Evolutionary conservation across 306 rosid genomes (phyloP).

Genomic region (Psophocarpus tetragonolobus): DNA sequence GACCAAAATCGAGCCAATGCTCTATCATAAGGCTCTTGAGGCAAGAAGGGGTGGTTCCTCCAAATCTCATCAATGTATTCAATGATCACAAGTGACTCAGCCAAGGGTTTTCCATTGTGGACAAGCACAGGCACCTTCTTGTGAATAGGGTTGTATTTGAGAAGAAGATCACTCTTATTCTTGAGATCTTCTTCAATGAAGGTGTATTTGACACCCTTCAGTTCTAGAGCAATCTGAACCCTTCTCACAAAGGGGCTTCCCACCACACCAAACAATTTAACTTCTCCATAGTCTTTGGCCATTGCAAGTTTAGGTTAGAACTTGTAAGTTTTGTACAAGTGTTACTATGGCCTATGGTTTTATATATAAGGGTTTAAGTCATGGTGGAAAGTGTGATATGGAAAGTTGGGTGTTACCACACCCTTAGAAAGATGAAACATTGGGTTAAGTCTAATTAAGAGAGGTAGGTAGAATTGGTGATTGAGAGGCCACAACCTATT

Average conservation of each 20-base stretch:
- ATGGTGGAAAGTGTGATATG: neutral
- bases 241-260: conserved; percentile 41
- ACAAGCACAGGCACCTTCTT: conserved; percentile 63
- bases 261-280: conserved; percentile 21
- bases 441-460: neutral
- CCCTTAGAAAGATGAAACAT: neutral
- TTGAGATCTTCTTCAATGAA: conserved; percentile 45
- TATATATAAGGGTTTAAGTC: neutral
- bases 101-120: conserved; percentile 47
- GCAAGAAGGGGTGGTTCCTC: conserved; percentile 34
- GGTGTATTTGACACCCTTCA: conserved; percentile 49
- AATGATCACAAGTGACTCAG: conserved; percentile 58
- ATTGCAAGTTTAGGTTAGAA: neutral
- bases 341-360: neutral
- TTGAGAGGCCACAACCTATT: neutral
- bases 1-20: conserved; percentile 42
- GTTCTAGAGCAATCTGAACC: conserved; percentile 41
- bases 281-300: conserved; percentile 25
- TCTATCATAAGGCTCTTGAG: conserved; percentile 21
- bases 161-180: conserved; percentile 52
- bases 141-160: conserved; percentile 55
- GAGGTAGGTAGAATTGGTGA: conserved; percentile 26
- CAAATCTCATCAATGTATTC: conserved; percentile 63
- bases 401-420: neutral
- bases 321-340: neutral